Percentiles rank a stretch among this genome's conserved stretches.
phyloP scores from a whole-genome alignment of 2,329 filamentous ascomycete genomes.

The Sporothrix brunneoviolacea region DNA sequence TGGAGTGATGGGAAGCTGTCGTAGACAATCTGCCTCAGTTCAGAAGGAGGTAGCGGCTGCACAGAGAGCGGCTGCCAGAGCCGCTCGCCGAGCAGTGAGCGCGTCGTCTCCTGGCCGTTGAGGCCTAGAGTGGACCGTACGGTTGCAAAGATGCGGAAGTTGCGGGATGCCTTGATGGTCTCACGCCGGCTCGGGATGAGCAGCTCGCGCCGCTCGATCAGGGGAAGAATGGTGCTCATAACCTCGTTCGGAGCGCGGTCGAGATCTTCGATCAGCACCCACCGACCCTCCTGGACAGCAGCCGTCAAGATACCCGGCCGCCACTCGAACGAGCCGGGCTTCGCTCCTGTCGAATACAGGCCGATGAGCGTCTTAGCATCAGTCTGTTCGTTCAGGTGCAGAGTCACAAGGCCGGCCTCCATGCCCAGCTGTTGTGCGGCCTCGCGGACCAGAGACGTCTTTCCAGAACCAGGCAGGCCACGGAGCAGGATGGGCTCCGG shows the following conservation, averaged over 20 bases:
- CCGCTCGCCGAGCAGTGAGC: conserved; percentile 72
- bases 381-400: conserved; percentile 96
- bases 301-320: conserved; percentile 87
- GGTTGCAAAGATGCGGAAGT: conserved; percentile 88
- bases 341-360: conserved; percentile 83
- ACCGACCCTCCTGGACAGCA: conserved; percentile 86
- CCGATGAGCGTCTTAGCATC: conserved; percentile 95
- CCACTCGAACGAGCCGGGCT: conserved; percentile 88
- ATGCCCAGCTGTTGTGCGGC: conserved; percentile 74
- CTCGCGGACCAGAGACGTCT: conserved; percentile 80
- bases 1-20: conserved; percentile 64
- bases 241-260: conserved; percentile 93
- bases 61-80: conserved; percentile 80
- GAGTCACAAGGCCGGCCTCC: conserved; percentile 76
- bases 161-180: conserved; percentile 70
- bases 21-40: conserved; percentile 68
- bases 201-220: conserved; percentile 88
- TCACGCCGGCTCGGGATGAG: conserved; percentile 86
- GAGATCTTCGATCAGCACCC: conserved; percentile 95
- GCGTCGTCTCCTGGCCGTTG: conserved; percentile 60
- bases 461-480: conserved; percentile 80
- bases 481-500: conserved; percentile 71
- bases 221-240: conserved; percentile 81
- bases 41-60: conserved; percentile 55
- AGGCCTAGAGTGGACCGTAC: conserved; percentile 68